Evolutionary conservation across 2,329 filamentous ascomycete species (phyloP).

Genomic region (Eutypella sp.): DNA sequence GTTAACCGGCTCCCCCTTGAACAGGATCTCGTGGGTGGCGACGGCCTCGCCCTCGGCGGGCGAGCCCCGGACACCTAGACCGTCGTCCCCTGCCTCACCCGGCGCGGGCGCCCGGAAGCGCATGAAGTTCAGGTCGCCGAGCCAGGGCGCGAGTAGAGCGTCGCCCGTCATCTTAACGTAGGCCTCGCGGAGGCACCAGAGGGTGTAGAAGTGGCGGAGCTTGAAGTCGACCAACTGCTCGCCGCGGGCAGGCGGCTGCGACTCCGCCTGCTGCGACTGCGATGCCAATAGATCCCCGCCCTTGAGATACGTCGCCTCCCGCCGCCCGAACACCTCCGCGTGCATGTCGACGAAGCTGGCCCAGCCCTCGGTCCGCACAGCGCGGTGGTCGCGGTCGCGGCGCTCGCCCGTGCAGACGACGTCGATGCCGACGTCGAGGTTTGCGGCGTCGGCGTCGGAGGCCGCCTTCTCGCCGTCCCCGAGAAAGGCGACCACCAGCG

Average conservation of each 20-base stretch:
- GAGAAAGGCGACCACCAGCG: conserved; percentile 51
- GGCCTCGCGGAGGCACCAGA: conserved; percentile 75
- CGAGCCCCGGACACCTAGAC: conserved; percentile 5
- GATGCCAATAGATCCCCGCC: conserved; percentile 25
- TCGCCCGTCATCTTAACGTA: conserved; percentile 82
- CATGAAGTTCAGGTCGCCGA: conserved; percentile 64
- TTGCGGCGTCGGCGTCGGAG: neutral
- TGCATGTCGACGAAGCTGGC: conserved; percentile 66
- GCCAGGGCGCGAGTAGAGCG: conserved; percentile 68
- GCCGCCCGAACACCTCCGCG: conserved; percentile 60
- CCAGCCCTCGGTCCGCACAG: conserved; percentile 55
- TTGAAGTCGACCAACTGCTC: conserved; percentile 51
- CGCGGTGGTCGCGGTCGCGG: conserved; percentile 53
- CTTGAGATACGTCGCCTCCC: conserved; percentile 61
- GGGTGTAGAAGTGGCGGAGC: conserved; percentile 67
- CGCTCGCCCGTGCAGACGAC: conserved; percentile 72
- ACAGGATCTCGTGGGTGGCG: conserved; percentile 32
- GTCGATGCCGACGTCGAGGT: conserved; percentile 61
- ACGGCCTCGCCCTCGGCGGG: conserved; percentile 32
- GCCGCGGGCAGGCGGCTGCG: conserved; percentile 18
- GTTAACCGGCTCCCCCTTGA: conserved; percentile 33
- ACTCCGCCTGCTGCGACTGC: too few species aligned
- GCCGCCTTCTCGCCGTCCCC: conserved; percentile 18
- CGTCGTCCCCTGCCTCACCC: conserved; percentile 8
- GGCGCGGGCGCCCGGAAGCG: conserved; percentile 52